Evolutionary conservation across 495 filamentous ascomycete genomes (phyloP), one percentile per base, ranked within the genome.

Genomic region (Penicillium waksmanii): DNA sequence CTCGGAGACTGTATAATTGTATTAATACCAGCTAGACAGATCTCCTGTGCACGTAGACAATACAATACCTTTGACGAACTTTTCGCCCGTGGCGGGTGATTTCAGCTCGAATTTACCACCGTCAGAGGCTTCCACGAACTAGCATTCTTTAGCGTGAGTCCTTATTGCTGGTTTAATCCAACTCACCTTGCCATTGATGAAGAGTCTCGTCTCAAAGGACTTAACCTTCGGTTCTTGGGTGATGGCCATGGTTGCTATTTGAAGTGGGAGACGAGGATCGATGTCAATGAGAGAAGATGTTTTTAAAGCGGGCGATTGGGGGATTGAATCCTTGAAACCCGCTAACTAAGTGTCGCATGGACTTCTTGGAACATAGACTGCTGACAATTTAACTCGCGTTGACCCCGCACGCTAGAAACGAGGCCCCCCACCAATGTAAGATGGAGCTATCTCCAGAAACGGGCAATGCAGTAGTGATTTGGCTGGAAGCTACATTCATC

Each of bases 1-100:
- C 56, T 80, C 76, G 38, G 73, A 68, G 44, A 83, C 68, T 71
- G 36, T 35, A 8, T 2, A 31, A 6, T 18, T 2, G 25, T 13
- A 21, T 40, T 57, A 40, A 2, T 9, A 33, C 23, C 5, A 4
- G 11, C 23, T 8, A 1, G 23, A 46, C 25, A 25, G 9, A 3
- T 48, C 12, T 33, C 18, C 3, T n/a, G 23, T 8, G 3, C 13
- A n/a, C 3, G 9, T 51, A 12, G 18, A 46, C n/a, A 6, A 25
- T 58, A 46, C n/a, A 6, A 25, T 58, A 65, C 62, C 62, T 35
- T 62, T 17, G 0, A 56, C 47, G 19, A 66, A 55, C 34, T 66
- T 63, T n/a, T 63, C 63, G 13, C 51, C 51, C 7, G 63, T 66
- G 2, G 59, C 34, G 6, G 63, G 63, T 1, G 63, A 66, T 13